phyloP scores from a whole-genome alignment of 1,284 basidiomycete genomes.

The Pascua sp. region DNA sequence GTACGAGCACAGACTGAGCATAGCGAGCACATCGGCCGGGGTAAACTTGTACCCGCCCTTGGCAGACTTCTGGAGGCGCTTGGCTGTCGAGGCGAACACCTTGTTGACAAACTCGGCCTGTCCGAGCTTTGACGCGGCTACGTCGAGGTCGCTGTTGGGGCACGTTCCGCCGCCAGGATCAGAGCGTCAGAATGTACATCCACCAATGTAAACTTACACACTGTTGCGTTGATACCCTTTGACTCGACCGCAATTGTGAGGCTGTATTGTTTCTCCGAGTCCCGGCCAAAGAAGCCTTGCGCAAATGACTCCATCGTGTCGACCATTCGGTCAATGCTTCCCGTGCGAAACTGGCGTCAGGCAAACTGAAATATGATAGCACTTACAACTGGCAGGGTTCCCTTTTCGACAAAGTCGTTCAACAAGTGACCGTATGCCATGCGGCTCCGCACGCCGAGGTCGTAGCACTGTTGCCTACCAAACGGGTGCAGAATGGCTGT shows the following conservation, averaged over 20 bases:
- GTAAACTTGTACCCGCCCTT: slow-evolving; percentile 3
- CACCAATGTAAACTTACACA: slow-evolving; percentile 39
- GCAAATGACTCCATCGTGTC: slow-evolving; percentile 79
- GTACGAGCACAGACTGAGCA: slow-evolving; percentile 64
- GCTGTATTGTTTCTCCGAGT: slow-evolving; percentile 75
- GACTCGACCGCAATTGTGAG: slow-evolving; percentile 58
- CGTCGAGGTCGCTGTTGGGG: slow-evolving; percentile 70
- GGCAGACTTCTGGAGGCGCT: slow-evolving; percentile 15
- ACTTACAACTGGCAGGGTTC: slow-evolving; percentile 26
- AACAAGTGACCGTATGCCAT: slow-evolving; percentile 73
- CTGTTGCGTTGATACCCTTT: slow-evolving; percentile 53
- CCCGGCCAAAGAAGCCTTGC: slow-evolving; percentile 74
- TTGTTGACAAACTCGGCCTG: slow-evolving; percentile 64
- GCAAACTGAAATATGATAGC: no score
- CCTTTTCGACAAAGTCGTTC: slow-evolving; percentile 65
- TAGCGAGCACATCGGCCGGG: slow-evolving; percentile 31
- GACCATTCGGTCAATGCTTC: slow-evolving; percentile 72
- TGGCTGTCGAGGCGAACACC: slow-evolving; percentile 1
- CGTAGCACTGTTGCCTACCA: slow-evolving; percentile 49
- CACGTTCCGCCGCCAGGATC: slow-evolving; percentile 25
- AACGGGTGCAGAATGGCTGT: slow-evolving; percentile 52
- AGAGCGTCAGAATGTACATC: not conserved
- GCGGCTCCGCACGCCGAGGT: slow-evolving; percentile 41
- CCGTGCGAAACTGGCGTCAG: slow-evolving; percentile 69
- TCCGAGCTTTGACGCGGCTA: slow-evolving; percentile 48